These are phyloP conservation scores for Kurtzmaniella cleridarum DNA, from an alignment of 805 yeast genomes.

Conservation along the genomic window DNA sequence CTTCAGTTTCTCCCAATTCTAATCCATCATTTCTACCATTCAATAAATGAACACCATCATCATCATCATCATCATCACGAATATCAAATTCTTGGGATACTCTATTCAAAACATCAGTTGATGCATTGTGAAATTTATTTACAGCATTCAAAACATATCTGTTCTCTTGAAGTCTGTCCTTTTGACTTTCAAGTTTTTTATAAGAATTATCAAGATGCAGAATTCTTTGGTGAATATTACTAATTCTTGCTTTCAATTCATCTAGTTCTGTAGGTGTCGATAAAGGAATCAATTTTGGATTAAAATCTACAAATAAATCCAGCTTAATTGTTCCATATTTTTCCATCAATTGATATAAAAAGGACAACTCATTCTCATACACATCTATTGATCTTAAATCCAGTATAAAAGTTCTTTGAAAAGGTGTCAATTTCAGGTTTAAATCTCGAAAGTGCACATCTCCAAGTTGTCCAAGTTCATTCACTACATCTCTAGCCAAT, in stretches of 20 bases:
- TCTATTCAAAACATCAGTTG: conserved; percentile 4
- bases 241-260: conserved; percentile 20
- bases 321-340: conserved; percentile 23
- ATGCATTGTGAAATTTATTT: conserved; percentile 27
- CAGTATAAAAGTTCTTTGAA: conserved; percentile 40
- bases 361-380: conserved; percentile 25
- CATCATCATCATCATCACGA: conserved; percentile 17
- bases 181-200: conserved; percentile 19
- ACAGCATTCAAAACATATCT: conserved; percentile 28
- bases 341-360: conserved; percentile 22
- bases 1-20: conserved; percentile 17
- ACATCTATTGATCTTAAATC: conserved; percentile 36
- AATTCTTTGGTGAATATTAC: conserved; percentile 23
- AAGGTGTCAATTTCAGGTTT: conserved; percentile 39
- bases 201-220: conserved; percentile 34
- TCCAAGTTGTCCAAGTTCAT: conserved; percentile 32
- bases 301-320: conserved; percentile 19
- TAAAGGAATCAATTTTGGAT: conserved; percentile 54
- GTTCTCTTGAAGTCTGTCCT: conserved; percentile 24
- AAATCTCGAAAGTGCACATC: conserved; percentile 45
- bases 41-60: conserved; percentile 24
- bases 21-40: conserved; percentile 15
- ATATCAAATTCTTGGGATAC: conserved; percentile 14
- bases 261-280: conserved; percentile 33
- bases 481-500: conserved; percentile 38